Evolutionary conservation across 345 rosid species (phyloP), one percentile per base, ranked within the genome.

Genomic region (Gossypium turneri): DNA sequence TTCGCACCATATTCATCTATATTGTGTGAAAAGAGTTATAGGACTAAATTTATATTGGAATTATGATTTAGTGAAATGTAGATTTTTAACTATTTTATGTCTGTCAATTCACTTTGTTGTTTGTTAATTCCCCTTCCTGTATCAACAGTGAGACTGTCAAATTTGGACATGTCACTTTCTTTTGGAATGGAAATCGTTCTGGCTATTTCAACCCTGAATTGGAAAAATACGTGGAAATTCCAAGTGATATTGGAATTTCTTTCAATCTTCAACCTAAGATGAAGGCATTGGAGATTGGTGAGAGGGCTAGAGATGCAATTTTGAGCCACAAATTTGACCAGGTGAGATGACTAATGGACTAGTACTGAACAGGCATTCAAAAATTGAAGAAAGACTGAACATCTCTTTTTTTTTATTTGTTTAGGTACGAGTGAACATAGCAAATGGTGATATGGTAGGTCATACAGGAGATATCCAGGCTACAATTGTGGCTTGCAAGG

Each of bases 161-260:
- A 81, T 93, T 95, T 82, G 98, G 97, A 12, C 98, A 93, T 55
- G 98, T 95, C 59, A 93, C 99, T 20, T 95, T 93, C 86, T 95
- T 95, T 85, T 93, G 99, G 99, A 95, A 95, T 67, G 99, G 99
- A 64, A 95, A 95, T 79, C 91, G 97, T 17, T 95, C 98, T 58
- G 99, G 99, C 57, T 95, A 59, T 77, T 95, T 95, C 76, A 82
- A 90, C 51, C 73, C 87, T 22, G 81, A 87, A 16, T 56, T 91
- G 90, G 99, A 93, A 79, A 88, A 95, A 82, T 93, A 95, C 58
- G 96, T 91, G 59, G 99, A 93, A 78, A 87, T 95, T 78, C 98
- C 99, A 15, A 91, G 98, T 85, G 99, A 95, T 80, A 78, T 80
- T 81, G 98, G 97, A 56, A 95, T 95, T 62, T 84, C 98, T 57